Conservation (phyloP, 1,139 yeast species). For the Lizanozyma gosingica region DNA sequence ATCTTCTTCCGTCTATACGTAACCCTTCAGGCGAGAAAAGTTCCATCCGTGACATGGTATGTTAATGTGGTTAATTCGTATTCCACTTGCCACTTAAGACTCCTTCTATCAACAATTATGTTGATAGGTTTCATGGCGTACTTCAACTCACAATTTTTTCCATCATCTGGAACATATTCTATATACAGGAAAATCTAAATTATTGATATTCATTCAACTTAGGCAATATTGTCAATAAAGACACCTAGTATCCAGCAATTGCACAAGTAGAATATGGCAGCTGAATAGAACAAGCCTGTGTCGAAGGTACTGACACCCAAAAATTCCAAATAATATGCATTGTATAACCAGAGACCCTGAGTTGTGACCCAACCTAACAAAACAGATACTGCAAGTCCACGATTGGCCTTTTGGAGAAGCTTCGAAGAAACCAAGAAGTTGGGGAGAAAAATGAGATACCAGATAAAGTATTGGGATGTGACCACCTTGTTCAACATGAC, state of each 20-base stretch:
- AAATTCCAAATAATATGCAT: constrained; percentile 77
- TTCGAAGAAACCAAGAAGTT: constrained; percentile 46
- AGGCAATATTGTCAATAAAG: constrained; percentile 37
- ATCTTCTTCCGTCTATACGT: constrained; percentile 86
- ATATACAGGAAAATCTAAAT: background rate
- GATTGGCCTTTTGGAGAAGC: constrained; percentile 15
- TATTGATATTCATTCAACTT: too few species aligned
- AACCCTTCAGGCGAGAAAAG: constrained; percentile 91
- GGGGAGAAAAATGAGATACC: constrained; percentile 85
- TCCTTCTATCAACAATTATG: too few species aligned
- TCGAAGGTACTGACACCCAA: constrained; percentile 61
- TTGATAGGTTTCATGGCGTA: too few species aligned
- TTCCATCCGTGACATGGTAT: constrained; percentile 58
- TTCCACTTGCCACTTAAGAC: too few species aligned
- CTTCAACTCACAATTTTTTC: background rate
- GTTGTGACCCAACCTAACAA: constrained; percentile 54
- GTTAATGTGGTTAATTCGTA: too few species aligned
- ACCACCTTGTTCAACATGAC: constrained; percentile 91
- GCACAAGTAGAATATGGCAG: constrained; percentile 57
- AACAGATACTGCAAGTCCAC: constrained; percentile 25
- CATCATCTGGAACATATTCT: too few species aligned
- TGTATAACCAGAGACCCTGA: constrained; percentile 72
- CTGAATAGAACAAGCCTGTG: constrained; percentile 49
- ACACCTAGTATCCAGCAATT: constrained; percentile 58
- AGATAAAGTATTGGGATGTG: constrained; percentile 87